Evolutionary conservation across 768 basidiomycete genomes (phyloP), one percentile per base, ranked within the genome.

Genomic region (Dentipellis sp.): DNA sequence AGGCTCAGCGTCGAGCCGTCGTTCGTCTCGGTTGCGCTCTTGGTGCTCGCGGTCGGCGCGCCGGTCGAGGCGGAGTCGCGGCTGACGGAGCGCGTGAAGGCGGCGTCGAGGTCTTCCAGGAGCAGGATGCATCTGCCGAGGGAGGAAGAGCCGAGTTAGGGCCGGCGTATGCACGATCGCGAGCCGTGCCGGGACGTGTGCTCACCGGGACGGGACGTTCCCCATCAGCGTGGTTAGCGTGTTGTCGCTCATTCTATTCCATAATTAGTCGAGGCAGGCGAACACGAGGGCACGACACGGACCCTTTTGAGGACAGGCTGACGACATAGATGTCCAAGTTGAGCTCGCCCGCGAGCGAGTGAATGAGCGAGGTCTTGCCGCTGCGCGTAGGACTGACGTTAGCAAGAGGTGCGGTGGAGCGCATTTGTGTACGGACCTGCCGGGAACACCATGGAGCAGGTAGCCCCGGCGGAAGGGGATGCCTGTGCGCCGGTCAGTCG

Each of bases 51-150:
- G 34, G 72, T 66, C 10, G 91, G 90, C 21, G 77, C 72, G 38
- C 90, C 90, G 21, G 91, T 93, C 10, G 90, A 91, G 12, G 71
- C 78, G 48, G 81, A 74, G 69, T 91, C 91, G 72, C 91, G 90
- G 69, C 81, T 86, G 66, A 91, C 84, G 55, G 84, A 86, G 51
- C 88, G 86, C 61, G 91, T 93, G 74, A 93, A 93, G 23, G 91
- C 91, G 55, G 91, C 91, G 68, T 93, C 91, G 63, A 95, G 79
- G 77, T 95, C 92, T 74, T 95, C 93, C 68, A 95, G 79, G 70
- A 95, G 85, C 63, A 95, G 77, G 58, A 95, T 91, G 76, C 90
- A 92, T 75, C 90, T 90, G 63, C 50, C 14, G 42, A 50, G 62
- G 50, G 39, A 56, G 52, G 29, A 12, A 54, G 38, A 62, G 55